These are phyloP conservation scores for Lentinus brumalis DNA, from an alignment of 768 basidiomycete species.

Conservation along the genomic window DNA sequence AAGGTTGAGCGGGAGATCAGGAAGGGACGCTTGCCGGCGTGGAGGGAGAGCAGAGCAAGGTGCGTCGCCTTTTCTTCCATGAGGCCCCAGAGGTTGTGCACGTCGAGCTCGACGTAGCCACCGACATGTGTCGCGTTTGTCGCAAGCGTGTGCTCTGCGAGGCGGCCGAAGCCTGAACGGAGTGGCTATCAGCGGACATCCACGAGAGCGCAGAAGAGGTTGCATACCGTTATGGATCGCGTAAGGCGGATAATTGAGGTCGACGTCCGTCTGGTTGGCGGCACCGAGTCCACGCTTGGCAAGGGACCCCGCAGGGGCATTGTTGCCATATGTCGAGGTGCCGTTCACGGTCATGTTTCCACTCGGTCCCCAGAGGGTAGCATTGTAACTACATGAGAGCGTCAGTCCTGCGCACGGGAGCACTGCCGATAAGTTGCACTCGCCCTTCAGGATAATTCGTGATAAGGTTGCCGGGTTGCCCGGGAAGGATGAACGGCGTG, in stretches of 20 bases:
- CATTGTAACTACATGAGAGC: constrained; percentile 63
- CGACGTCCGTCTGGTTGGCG: constrained; percentile 29
- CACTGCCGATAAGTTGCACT: constrained; percentile 7
- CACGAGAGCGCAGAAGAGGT: constrained; percentile 23
- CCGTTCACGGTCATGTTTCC: constrained; percentile 74
- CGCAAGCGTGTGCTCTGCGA: constrained; percentile 7
- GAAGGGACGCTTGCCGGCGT: constrained; percentile 60
- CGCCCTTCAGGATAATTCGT: constrained; percentile 72
- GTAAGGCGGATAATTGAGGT: constrained; percentile 56
- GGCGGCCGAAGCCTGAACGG: not conserved
- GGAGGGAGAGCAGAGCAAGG: constrained; percentile 60
- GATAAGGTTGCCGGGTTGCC: constrained; percentile 52
- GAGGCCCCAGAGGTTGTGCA: constrained; percentile 68
- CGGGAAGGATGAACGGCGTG: constrained; percentile 58
- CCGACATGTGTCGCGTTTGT: constrained; percentile 51
- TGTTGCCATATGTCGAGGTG: constrained; percentile 59
- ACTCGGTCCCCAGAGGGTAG: constrained; percentile 61
- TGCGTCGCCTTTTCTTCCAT: constrained; percentile 71
- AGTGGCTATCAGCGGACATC: not conserved
- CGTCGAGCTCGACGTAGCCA: constrained; percentile 59
- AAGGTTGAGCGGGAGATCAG: constrained; percentile 78
- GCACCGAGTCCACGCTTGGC: constrained; percentile 24
- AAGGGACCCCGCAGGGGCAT: constrained; percentile 1
- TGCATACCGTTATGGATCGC: constrained; percentile 56
- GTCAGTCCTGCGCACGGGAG: too few species aligned